phyloP scores from a whole-genome alignment of 2,329 filamentous ascomycete genomes.

The Diaporthe vexans region DNA sequence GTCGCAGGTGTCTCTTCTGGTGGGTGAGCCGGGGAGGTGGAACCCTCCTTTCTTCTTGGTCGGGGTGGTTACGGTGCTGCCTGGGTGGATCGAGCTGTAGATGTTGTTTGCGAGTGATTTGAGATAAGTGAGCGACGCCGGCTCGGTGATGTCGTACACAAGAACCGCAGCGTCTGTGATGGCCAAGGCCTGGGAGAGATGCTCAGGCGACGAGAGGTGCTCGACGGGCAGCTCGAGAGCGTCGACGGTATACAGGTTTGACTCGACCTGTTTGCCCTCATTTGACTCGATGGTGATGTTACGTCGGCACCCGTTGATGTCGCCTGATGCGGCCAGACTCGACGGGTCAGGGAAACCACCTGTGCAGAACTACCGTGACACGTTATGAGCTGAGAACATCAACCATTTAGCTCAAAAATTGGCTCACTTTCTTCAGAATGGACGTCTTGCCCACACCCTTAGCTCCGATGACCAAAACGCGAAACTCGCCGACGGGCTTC shows the following conservation, averaged over 20 bases:
- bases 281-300: constrained; percentile 50
- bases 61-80: neutral
- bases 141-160: constrained; percentile 51
- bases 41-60: constrained; percentile 28
- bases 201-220: constrained; percentile 50
- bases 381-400: constrained; percentile 4
- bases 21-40: constrained; percentile 29
- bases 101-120: constrained; percentile 35
- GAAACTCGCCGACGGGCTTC: constrained; percentile 53
- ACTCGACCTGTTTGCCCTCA: constrained; percentile 45
- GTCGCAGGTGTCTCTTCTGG: neutral
- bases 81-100: constrained; percentile 21
- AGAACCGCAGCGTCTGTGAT: constrained; percentile 58
- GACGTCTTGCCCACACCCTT: constrained; percentile 59
- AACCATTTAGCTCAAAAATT: neutral
- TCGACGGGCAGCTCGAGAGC: constrained; percentile 54
- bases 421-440: constrained; percentile 53
- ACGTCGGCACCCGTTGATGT: constrained; percentile 50
- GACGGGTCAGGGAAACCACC: constrained; percentile 47
- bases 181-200: constrained; percentile 54
- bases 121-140: constrained; percentile 46
- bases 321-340: constrained; percentile 45
- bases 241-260: constrained; percentile 52
- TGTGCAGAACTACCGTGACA: constrained; percentile 50
- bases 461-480: constrained; percentile 55